Evolutionary conservation across 2,329 filamentous ascomycete genomes (phyloP).

Genomic region (Drechmeria coniospora): DNA sequence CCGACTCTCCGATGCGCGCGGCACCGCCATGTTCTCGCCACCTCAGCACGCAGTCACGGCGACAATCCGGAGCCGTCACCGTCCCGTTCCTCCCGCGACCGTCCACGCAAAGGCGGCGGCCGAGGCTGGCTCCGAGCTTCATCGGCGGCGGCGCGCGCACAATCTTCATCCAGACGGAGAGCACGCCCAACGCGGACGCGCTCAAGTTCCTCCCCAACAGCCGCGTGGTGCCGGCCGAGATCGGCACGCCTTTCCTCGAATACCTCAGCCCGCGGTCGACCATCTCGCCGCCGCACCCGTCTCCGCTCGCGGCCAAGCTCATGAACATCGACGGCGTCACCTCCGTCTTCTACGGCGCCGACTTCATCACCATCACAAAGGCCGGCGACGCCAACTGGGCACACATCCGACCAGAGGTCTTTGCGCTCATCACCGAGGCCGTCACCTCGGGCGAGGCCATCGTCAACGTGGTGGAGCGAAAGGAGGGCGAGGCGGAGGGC

Average conservation of each 20-base stretch:
- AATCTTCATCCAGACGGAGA: conserved; percentile 96
- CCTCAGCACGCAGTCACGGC: conserved; percentile 11
- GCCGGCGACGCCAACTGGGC: conserved; percentile 79
- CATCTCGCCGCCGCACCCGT: conserved; percentile 75
- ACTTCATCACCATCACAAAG: conserved; percentile 97
- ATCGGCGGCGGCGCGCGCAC: conserved; percentile 36
- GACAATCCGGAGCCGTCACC: conserved; percentile 6
- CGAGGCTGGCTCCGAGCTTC: not conserved
- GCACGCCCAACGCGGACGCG: conserved; percentile 86
- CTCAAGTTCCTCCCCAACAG: conserved; percentile 94
- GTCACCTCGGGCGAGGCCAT: conserved; percentile 72
- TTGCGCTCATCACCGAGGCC: conserved; percentile 84
- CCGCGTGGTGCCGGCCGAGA: conserved; percentile 59
- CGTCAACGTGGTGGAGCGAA: conserved; percentile 55
- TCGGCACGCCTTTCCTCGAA: conserved; percentile 71
- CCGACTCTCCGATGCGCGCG: conserved; percentile 8
- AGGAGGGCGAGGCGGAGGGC: conserved; percentile 27
- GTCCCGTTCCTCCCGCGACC: conserved; percentile 8
- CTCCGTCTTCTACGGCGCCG: conserved; percentile 80
- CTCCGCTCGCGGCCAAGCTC: conserved; percentile 75
- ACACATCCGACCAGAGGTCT: conserved; percentile 88
- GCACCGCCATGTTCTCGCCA: conserved; percentile 13
- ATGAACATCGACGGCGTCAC: conserved; percentile 93
- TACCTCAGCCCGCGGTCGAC: conserved; percentile 83
- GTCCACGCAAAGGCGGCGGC: not conserved